Evolutionary conservation across 176 grass and related monocot species (phyloP).

Genomic region (Rhynchospora tenuis): DNA sequence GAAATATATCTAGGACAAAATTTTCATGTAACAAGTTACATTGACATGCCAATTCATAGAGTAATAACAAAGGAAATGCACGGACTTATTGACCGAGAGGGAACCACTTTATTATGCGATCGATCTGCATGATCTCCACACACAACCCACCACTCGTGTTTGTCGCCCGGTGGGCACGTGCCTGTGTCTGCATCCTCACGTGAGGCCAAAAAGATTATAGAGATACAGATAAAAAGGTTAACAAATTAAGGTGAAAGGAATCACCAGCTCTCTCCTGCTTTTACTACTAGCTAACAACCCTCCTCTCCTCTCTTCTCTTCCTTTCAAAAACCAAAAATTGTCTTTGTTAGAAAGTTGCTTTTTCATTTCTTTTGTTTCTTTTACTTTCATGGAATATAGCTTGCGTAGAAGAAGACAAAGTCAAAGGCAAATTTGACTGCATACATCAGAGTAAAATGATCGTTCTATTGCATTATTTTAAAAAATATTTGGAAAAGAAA

Average conservation of each 20-base stretch:
- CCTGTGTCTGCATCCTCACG: conserved; percentile 17
- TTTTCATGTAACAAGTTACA: background rate
- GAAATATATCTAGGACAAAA: too few relatives aligned
- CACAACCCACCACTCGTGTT: conserved; percentile 15
- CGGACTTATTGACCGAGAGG: background rate
- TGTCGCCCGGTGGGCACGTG: conserved; percentile 27
- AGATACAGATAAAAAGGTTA: conserved; percentile 24
- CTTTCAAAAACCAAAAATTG: conserved; percentile 4
- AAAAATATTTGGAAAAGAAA: background rate
- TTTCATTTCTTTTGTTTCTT: background rate
- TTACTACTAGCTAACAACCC: background rate
- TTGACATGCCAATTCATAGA: background rate
- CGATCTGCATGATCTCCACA: conserved; percentile 18
- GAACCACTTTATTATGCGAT: conserved; percentile 21
- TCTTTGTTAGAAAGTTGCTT: conserved; percentile 2
- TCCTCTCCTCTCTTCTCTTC: background rate
- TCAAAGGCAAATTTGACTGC: conserved; percentile 15
- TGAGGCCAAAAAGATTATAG: conserved; percentile 28
- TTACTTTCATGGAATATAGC: background rate
- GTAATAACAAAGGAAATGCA: background rate
- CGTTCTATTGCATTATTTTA: background rate
- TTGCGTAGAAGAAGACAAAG: conserved; percentile 19
- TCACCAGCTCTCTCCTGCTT: conserved; percentile 11
- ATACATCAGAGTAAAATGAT: background rate
- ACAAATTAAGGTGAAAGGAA: conserved; percentile 10